These are phyloP conservation scores for Septoria petroselini DNA, from an alignment of 2,329 filamentous ascomycete species.

Conservation along the genomic window DNA sequence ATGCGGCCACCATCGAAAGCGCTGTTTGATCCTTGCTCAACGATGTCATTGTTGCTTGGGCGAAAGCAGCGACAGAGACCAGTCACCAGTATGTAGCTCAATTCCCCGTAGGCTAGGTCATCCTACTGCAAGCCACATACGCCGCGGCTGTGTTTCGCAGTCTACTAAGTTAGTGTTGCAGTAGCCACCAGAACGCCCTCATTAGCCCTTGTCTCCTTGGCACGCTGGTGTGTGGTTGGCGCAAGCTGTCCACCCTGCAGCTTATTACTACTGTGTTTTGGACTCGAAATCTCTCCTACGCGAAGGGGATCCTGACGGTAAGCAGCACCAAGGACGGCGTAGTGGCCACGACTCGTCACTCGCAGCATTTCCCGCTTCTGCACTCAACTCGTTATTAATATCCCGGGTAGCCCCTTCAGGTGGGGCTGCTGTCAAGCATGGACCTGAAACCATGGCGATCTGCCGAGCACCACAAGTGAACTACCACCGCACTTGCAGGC, in stretches of 20 bases:
- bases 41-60: not conserved
- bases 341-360: not conserved
- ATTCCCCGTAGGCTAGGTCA: slow-evolving; percentile 1
- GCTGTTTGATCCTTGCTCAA: not conserved
- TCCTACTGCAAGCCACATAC: slow-evolving; percentile 8
- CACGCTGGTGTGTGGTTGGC: not conserved
- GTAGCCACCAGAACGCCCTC: not conserved
- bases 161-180: slow-evolving; percentile 8
- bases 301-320: too few species aligned
- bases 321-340: not conserved
- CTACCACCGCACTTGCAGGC: slow-evolving; percentile 15
- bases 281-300: too few species aligned
- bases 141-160: slow-evolving; percentile 1
- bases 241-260: slow-evolving; percentile 1
- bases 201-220: too few species aligned
- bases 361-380: not conserved
- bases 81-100: slow-evolving; percentile 10
- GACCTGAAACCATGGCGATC: slow-evolving; percentile 15
- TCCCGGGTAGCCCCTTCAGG: slow-evolving; percentile 9
- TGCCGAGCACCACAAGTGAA: slow-evolving; percentile 10
- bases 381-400: not conserved
- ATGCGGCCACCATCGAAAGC: too few species aligned
- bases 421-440: slow-evolving; percentile 9
- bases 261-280: too few species aligned
- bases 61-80: not conserved